Base-by-base conservation (phyloP, 495 filamentous ascomycete species). In the Hypoxylon lienhwacheense region DNA sequence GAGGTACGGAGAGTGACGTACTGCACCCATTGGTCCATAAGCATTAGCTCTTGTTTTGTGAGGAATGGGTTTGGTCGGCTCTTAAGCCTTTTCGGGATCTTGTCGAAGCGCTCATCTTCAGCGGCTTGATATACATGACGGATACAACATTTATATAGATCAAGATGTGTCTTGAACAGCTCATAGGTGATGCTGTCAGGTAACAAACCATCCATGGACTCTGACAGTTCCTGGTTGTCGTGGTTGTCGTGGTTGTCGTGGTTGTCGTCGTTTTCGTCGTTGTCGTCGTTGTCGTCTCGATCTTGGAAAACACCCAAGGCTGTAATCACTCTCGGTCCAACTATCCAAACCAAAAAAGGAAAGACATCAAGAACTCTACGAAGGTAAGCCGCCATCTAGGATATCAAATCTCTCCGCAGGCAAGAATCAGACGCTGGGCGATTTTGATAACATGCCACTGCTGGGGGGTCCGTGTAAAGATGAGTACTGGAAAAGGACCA, bases 91-190 rank as follows among this genome's bases (percentile, higher is more conserved):
- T 14, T 8, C 2, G 33, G 33, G 14, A 35, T 35, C 3, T 7
- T 8, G 1, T 7, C 33, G 12, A 35, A 35, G 7, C 33, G n/a
- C 4, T 15, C 12, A 2, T 4, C 7, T 14, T 35, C 33, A 2
- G 15, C 12, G 2, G 7, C 2, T 16, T 35, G 33, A 17, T 35
- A 35, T 15, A 35, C n/a, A 35, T 35, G n/a, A 7, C 33, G 33
- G 7, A 85, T 36, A 6, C 77, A 82, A 51, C 3, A 4, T 7
- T 7, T 7, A 31, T 31, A 31, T n/a, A 31, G 10, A n/a, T 31
- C 28, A n/a, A 31, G 28, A 31, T 31, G 7, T n/a, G 10, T 10
- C 7, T 2, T n/a, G 7, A 31, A 31, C 28, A 11, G 2, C 12
- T 31, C 28, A 31, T 31, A 4, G 28, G 8, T 31, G 3, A 31